Base-by-base conservation (phyloP, 306 rosid species). In the Corylus avellana region DNA sequence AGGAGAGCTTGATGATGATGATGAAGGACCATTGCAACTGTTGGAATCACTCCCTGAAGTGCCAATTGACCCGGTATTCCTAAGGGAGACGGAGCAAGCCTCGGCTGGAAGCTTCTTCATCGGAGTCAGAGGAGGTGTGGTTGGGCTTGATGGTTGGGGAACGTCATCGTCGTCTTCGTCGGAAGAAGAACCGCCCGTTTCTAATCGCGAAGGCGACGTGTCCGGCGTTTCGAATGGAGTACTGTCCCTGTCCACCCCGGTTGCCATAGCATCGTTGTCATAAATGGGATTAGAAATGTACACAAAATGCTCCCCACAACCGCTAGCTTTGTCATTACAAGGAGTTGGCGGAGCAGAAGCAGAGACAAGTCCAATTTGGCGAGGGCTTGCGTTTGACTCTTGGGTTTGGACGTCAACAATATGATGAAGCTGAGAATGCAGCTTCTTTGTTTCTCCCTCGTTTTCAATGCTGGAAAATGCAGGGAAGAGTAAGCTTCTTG, bases 271-370 rank as follows among this genome's bases (percentile, higher is more conserved):
- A 39, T 87, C 88, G 20, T 90, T 86, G 71, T 91, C 98, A 59
- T 85, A 95, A 20, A 95, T 87, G 75, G 98, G 99, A 69, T 95
- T 95, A 8, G 94, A 95, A 86, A 95, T 95, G 87, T 95, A 95
- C 80, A 95, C 84, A 42, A 95, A 82, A 56, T 91, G 90, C 29
- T 86, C 87, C 44, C 12, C 72, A 0, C 8, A 77, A 39, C 22
- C 27, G 55, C 72, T 2, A 49, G 18, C 42, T 61, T 79, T 75
- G 10, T 82, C 83, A 61, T 27, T 66, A 85, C 76, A 51, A 73
- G 39, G 88, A 79, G 88, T 69, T 55, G 85, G 69, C 55, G 92
- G 85, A 6, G 93, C 48, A 62, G 85, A 75, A 39, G 75, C 39
- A 57, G 84, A 59, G 10, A 75, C n/a, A 42, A 82, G 69, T 51